Conservation (phyloP, 331 rosid genomes). For the Arachis monticola region DNA sequence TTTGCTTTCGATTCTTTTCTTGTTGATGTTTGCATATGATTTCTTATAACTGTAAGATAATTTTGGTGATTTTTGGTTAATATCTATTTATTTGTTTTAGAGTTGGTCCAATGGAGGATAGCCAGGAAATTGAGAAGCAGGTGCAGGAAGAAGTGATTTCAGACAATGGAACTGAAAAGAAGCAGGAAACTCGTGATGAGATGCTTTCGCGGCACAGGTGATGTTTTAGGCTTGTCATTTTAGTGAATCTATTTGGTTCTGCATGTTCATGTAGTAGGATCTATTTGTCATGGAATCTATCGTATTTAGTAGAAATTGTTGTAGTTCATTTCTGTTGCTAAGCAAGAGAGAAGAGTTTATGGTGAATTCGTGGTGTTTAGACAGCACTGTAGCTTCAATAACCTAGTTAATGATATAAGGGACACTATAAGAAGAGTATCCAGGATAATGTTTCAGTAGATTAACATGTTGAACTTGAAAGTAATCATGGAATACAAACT, state of each 20-base stretch:
- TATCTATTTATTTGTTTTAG: conserved; percentile 22
- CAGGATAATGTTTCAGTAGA: conserved; percentile 20
- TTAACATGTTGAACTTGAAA: conserved; percentile 7
- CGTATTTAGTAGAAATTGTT: neutral
- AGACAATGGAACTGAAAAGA: conserved; percentile 46
- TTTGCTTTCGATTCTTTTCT: neutral
- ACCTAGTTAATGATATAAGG: neutral
- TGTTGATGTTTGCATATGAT: neutral
- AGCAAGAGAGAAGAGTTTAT: too few species aligned
- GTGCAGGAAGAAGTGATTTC: conserved; percentile 54
- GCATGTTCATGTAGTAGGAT: conserved; percentile 14
- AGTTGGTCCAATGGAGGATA: conserved; percentile 67
- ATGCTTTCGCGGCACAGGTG: conserved; percentile 86
- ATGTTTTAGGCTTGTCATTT: conserved; percentile 10
- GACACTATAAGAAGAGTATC: neutral
- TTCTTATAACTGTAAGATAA: conserved; percentile 11
- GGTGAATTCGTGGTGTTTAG: neutral
- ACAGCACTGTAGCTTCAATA: neutral
- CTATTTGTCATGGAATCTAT: conserved; percentile 5
- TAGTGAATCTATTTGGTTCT: conserved; percentile 12
- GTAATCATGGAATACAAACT: neutral
- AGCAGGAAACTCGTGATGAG: conserved; percentile 75
- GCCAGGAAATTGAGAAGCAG: conserved; percentile 53
- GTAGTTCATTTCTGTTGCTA: neutral
- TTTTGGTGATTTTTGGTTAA: neutral